phyloP scores from a whole-genome alignment of 73 alveolate species.

The Breviolum minutum region DNA sequence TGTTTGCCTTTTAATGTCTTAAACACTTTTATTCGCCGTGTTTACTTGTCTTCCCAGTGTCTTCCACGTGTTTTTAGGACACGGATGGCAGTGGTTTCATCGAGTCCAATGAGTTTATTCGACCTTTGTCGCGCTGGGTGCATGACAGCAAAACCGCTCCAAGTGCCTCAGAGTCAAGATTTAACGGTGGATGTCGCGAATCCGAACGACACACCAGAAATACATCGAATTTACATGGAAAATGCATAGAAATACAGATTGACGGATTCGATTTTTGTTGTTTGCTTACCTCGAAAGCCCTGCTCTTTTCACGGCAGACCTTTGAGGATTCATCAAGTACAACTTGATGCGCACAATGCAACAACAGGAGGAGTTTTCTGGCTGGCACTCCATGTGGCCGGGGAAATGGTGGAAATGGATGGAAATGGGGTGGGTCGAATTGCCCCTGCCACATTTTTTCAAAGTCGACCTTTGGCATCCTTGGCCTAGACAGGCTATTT shows the following conservation, averaged over 20 bases:
- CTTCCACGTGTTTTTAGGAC: neutral
- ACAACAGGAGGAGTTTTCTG: constrained; percentile 19
- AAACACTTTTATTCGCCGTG: neutral
- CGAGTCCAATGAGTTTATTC: constrained; percentile 20
- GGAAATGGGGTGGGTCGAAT: too few species aligned
- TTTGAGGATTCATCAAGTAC: constrained; percentile 41
- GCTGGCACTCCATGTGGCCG: too few species aligned
- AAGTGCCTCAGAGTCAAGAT: neutral
- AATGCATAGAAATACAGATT: too few species aligned
- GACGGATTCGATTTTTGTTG: too few species aligned
- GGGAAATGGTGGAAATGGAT: too few species aligned
- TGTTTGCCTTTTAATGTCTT: too few species aligned
- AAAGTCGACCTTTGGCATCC: too few species aligned
- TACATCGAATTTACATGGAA: too few species aligned
- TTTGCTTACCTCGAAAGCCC: too few species aligned
- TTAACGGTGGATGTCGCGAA: neutral
- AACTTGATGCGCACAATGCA: constrained; percentile 62
- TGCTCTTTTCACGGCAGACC: neutral
- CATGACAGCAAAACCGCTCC: constrained; percentile 75
- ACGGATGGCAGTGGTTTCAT: constrained; percentile 29
- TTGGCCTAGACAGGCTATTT: too few species aligned
- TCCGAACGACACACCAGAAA: too few species aligned
- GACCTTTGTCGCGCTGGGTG: constrained; percentile 76
- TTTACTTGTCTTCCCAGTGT: neutral
- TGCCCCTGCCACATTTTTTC: too few species aligned